Evolutionary conservation across 2,329 filamentous ascomycete species (phyloP).

Genomic region (Hymenoscyphus salicellus): DNA sequence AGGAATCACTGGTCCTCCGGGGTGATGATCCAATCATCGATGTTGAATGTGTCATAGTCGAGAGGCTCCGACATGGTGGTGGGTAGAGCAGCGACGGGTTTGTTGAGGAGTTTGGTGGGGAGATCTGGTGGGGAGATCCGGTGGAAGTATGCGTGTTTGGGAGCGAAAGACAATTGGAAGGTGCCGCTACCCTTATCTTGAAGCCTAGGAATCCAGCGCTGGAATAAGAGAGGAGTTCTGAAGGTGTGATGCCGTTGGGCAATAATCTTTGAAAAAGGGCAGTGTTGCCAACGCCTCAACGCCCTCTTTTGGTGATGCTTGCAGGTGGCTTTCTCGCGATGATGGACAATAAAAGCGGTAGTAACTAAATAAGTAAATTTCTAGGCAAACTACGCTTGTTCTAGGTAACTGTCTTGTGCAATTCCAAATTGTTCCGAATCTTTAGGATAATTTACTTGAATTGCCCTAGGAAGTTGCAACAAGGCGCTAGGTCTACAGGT

Average conservation of each 20-base stretch:
- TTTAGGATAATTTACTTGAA: no score
- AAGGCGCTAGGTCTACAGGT: no score
- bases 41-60: constrained; percentile 1
- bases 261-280: constrained; percentile 1
- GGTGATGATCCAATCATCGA: constrained; percentile 18
- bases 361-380: no score
- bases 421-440: no score
- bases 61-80: constrained; percentile 18
- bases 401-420: no score
- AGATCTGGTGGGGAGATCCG: no score
- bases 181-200: neutral
- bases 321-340: neutral
- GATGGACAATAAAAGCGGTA: no score
- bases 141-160: neutral
- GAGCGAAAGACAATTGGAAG: neutral
- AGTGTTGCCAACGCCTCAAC: neutral
- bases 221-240: neutral
- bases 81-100: constrained; percentile 17
- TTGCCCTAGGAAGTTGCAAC: no score
- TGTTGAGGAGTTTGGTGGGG: neutral
- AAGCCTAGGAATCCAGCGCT: neutral
- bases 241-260: neutral
- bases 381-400: no score
- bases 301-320: constrained; percentile 9
- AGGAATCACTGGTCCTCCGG: neutral